phyloP scores from a whole-genome alignment of 257 asterid species.

The Oldenlandia corymbosa region DNA sequence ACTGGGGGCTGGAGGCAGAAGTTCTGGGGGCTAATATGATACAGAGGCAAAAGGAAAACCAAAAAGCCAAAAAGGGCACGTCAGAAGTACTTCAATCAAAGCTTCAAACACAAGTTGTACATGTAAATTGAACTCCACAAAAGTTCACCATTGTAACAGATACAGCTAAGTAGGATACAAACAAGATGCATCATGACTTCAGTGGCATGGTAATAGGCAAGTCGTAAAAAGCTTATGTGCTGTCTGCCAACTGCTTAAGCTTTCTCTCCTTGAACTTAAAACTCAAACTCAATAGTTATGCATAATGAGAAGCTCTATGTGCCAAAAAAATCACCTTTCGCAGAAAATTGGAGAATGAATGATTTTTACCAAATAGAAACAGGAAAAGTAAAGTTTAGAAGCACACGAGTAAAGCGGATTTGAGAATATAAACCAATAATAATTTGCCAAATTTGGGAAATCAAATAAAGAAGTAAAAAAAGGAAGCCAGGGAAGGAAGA shows the following conservation, averaged over 20 bases:
- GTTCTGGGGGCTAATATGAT: constrained; percentile 16
- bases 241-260: too few relatives aligned
- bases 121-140: neutral
- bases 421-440: neutral
- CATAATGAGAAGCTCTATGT: neutral
- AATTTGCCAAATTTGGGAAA: neutral
- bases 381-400: neutral
- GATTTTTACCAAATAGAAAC: neutral
- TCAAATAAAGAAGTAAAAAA: neutral
- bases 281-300: neutral
- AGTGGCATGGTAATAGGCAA: neutral
- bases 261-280: constrained; percentile 1
- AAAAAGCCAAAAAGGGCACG: neutral
- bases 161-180: too few relatives aligned
- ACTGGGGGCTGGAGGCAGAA: constrained; percentile 18
- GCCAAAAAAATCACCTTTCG: neutral
- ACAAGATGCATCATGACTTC: neutral
- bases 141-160: neutral
- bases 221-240: too few relatives aligned
- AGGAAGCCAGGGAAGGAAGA: neutral
- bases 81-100: constrained; percentile 6
- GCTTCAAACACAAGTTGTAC: neutral
- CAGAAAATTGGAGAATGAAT: neutral
- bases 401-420: neutral
- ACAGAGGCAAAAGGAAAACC: neutral